phyloP scores from a whole-genome alignment of 140 eudicot species.

The Cichorium intybus region DNA sequence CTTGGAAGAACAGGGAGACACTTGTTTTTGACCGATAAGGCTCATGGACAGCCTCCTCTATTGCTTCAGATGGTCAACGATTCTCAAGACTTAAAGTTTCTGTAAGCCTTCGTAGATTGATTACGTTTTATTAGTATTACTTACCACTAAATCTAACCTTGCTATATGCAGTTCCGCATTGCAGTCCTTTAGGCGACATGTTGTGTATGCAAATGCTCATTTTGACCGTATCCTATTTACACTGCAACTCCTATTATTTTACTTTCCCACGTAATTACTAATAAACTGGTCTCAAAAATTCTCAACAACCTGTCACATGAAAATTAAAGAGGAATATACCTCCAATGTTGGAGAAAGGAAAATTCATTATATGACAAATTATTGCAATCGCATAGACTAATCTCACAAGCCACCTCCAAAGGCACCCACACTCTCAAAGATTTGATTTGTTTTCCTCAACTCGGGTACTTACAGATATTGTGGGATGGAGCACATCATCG shows the following conservation, averaged over 20 bases:
- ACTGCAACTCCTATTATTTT: neutral
- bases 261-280: too few species aligned
- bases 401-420: too few species aligned
- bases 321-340: too few species aligned
- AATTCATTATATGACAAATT: too few species aligned
- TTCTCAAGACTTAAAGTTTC: slow-evolving; percentile 62
- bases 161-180: slow-evolving; percentile 69
- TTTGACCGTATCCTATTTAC: slow-evolving; percentile 83
- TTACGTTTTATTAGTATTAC: neutral
- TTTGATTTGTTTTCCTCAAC: slow-evolving; percentile 24
- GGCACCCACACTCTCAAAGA: too few species aligned
- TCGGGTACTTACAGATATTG: slow-evolving; percentile 58
- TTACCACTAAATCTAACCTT: neutral
- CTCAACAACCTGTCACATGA: too few species aligned
- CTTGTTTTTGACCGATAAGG: slow-evolving; percentile 61
- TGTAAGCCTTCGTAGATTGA: slow-evolving; percentile 46
- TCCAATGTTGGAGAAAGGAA: too few species aligned
- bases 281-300: too few species aligned
- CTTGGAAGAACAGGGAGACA: slow-evolving; percentile 95
- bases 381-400: too few species aligned
- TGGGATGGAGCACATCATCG: slow-evolving; percentile 97
- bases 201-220: slow-evolving; percentile 84
- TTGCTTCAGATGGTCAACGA: slow-evolving; percentile 78
- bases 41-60: slow-evolving; percentile 82
- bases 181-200: slow-evolving; percentile 79